Evolutionary conservation across 345 rosid genomes (phyloP).

Genomic region (Eucalyptus sideroxylon): DNA sequence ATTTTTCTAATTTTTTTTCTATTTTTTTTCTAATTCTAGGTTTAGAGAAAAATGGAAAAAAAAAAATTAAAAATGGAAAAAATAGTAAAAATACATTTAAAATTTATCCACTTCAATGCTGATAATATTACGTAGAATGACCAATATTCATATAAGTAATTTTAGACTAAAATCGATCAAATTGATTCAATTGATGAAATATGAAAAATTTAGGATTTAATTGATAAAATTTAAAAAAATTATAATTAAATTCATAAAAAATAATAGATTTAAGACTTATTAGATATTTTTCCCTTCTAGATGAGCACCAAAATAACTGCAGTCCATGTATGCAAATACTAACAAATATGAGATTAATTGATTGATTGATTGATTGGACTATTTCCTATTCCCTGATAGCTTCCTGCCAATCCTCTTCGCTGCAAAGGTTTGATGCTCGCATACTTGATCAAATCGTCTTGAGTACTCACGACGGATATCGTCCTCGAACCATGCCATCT

Average conservation of each 20-base stretch:
- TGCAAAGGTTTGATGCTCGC: not conserved
- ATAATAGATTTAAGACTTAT: no score
- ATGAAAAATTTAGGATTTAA: no score
- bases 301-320: not conserved
- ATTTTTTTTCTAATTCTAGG: not conserved
- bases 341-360: not conserved
- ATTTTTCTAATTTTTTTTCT: no score
- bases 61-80: no score
- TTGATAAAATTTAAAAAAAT: no score
- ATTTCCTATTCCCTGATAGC: not conserved
- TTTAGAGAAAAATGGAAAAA: no score
- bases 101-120: accelerated
- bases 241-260: no score
- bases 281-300: no score
- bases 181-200: no score
- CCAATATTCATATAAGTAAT: accelerated
- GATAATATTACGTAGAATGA: accelerated
- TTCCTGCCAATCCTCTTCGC: not conserved
- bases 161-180: accelerated
- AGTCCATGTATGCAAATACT: not conserved
- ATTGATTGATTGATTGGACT: not conserved
- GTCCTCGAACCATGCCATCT: not conserved
- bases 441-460: not conserved
- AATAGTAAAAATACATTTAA: no score
- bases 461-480: not conserved